These are phyloP conservation scores for Psilocybe azurescens DNA, from an alignment of 768 basidiomycete genomes.

Conservation along the genomic window DNA sequence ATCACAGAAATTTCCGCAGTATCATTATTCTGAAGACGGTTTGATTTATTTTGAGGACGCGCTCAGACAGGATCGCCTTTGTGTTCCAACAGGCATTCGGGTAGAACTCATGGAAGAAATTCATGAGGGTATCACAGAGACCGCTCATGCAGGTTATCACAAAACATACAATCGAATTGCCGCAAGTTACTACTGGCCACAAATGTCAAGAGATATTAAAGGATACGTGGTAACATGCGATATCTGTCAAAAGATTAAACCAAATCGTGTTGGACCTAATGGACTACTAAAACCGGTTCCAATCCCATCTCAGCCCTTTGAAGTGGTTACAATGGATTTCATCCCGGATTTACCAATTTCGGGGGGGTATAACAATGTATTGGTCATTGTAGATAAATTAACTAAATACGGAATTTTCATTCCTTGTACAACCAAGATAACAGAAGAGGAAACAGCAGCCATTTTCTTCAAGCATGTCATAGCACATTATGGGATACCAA, in stretches of 20 bases:
- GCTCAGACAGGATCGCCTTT: conserved; percentile 27
- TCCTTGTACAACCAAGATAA: conserved; percentile 30
- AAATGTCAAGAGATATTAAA: conserved; percentile 31
- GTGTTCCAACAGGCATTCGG: conserved; percentile 27
- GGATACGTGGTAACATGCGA: conserved; percentile 28
- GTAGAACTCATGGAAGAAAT: conserved; percentile 27
- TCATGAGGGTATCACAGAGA: conserved; percentile 27
- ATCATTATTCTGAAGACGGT: conserved; percentile 8
- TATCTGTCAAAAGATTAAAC: conserved; percentile 33
- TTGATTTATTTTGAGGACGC: conserved; percentile 31
- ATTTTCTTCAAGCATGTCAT: conserved; percentile 36
- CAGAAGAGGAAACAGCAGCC: conserved; percentile 29
- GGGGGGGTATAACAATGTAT: conserved; percentile 31
- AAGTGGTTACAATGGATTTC: conserved; percentile 39
- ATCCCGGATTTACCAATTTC: conserved; percentile 37
- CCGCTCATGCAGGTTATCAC: conserved; percentile 34
- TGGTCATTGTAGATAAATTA: conserved; percentile 40
- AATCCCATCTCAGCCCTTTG: conserved; percentile 37
- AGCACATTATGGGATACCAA: conserved; percentile 27
- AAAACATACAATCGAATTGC: conserved; percentile 29
- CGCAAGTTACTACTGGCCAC: conserved; percentile 34
- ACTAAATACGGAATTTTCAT: conserved; percentile 48
- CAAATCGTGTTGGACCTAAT: conserved; percentile 28
- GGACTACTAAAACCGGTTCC: conserved; percentile 39
- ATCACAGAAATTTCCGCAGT: background rate